These are phyloP conservation scores for Pseudonitzschia pungens DNA, from an alignment of 108 stramenopile species.

Conservation along the genomic window DNA sequence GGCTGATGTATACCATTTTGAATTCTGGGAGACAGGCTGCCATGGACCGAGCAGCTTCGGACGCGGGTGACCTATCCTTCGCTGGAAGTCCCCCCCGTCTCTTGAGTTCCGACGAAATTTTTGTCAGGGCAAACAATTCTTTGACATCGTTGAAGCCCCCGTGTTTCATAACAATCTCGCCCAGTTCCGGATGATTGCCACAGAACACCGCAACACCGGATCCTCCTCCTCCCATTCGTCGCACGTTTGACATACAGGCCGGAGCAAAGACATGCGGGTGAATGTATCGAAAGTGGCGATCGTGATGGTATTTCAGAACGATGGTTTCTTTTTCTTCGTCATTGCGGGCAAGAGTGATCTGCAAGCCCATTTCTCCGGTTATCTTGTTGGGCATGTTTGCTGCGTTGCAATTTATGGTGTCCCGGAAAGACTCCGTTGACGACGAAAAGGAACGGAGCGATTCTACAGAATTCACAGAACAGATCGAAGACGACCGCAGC, in stretches of 20 bases:
- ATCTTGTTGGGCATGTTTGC: slow-evolving; percentile 10
- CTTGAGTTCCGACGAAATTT: slow-evolving; percentile 60
- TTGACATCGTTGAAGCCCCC: slow-evolving; percentile 70
- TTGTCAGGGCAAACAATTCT: slow-evolving; percentile 67
- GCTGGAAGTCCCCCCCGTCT: slow-evolving; percentile 27
- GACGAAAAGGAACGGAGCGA: background rate
- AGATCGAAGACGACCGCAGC: background rate
- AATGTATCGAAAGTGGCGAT: slow-evolving; percentile 47
- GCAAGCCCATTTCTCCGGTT: slow-evolving; percentile 16
- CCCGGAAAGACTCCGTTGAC: background rate
- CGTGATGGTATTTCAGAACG: slow-evolving; percentile 4
- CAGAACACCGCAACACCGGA: slow-evolving; percentile 69
- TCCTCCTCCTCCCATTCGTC: slow-evolving; percentile 45
- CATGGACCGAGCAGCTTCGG: slow-evolving; percentile 47
- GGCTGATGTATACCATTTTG: slow-evolving; percentile 71
- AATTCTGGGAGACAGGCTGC: slow-evolving; percentile 65
- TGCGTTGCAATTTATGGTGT: background rate
- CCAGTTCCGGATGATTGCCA: slow-evolving; percentile 60
- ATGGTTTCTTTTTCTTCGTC: background rate
- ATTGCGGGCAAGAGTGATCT: background rate
- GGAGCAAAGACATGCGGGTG: slow-evolving; percentile 75
- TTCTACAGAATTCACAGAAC: background rate
- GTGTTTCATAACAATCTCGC: slow-evolving; percentile 81
- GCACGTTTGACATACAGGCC: slow-evolving; percentile 35
- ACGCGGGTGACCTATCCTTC: background rate